Conservation (phyloP, 768 basidiomycete species). For the Suillus americanus region DNA sequence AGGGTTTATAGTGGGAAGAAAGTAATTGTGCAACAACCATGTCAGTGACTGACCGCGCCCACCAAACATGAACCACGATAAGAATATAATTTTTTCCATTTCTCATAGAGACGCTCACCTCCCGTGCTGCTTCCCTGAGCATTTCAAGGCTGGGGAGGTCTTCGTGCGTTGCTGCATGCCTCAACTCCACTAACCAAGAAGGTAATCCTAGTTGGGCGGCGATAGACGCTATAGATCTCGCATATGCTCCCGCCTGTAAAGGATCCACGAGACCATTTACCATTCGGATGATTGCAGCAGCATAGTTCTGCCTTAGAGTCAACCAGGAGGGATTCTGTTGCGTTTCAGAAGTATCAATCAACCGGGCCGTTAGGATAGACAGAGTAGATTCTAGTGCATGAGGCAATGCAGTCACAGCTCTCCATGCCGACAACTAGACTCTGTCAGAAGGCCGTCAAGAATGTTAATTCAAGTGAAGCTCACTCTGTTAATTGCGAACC, state of each 20-base stretch:
- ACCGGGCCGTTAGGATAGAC: slow-evolving; percentile 57
- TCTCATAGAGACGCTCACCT: slow-evolving; percentile 44
- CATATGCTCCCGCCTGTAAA: slow-evolving; percentile 84
- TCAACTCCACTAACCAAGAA: slow-evolving; percentile 84
- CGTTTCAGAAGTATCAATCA: slow-evolving; percentile 45
- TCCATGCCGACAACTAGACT: slow-evolving; percentile 76
- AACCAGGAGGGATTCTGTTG: slow-evolving; percentile 36
- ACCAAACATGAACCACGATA: slow-evolving; percentile 8
- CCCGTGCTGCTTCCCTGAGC: slow-evolving; percentile 71
- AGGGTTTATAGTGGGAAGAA: slow-evolving; percentile 71
- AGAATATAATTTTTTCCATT: slow-evolving; percentile 2
- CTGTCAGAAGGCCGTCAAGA: slow-evolving; percentile 6
- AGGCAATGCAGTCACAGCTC: slow-evolving; percentile 68
- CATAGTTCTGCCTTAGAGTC: slow-evolving; percentile 72
- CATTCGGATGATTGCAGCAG: slow-evolving; percentile 79
- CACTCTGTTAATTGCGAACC: slow-evolving; percentile 64
- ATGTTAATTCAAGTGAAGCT: slow-evolving; percentile 22
- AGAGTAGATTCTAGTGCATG: slow-evolving; percentile 78
- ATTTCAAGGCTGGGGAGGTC: slow-evolving; percentile 84
- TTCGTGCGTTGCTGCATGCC: slow-evolving; percentile 96
- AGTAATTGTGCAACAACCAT: slow-evolving; percentile 87
- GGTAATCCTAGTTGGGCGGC: slow-evolving; percentile 86
- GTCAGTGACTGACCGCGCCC: slow-evolving; percentile 56
- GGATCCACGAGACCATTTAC: slow-evolving; percentile 97
- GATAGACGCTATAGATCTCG: slow-evolving; percentile 87